These are phyloP conservation scores for Panaeolus cyanescens DNA, from an alignment of 768 basidiomycete species.

Conservation along the genomic window DNA sequence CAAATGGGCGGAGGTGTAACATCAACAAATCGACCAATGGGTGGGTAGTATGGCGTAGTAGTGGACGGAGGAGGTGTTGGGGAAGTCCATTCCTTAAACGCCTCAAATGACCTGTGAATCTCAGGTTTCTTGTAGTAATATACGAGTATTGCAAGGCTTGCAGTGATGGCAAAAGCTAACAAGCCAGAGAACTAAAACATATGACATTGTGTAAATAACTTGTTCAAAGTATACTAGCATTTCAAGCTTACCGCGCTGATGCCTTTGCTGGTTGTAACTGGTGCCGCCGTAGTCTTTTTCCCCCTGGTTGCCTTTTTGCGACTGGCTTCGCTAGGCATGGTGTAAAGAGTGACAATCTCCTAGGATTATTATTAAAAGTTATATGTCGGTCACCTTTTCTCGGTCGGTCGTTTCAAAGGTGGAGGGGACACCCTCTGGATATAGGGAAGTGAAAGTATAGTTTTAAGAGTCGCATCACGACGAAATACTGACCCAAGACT, in stretches of 20 bases:
- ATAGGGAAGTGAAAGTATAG: not conserved
- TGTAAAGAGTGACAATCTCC: not conserved
- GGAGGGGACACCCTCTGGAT: not conserved
- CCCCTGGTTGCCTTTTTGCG: not conserved
- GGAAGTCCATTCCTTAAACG: not conserved
- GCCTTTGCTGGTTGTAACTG: not conserved
- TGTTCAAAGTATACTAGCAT: not conserved
- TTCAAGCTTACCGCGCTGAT: not conserved
- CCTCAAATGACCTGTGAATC: not conserved
- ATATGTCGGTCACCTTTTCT: not conserved
- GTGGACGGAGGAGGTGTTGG: not conserved
- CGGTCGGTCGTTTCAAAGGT: not conserved
- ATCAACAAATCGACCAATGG: not conserved
- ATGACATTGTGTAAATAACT: not conserved
- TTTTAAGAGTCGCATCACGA: not conserved
- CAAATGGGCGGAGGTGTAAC: conserved; percentile 20
- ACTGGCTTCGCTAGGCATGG: not conserved
- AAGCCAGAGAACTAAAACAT: not conserved
- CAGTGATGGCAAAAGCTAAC: not conserved
- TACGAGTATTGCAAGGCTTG: not conserved
- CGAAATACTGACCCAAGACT: not conserved
- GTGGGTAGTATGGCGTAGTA: not conserved
- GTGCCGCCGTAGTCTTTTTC: not conserved
- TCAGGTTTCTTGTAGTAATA: not conserved
- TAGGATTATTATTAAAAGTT: not conserved